These are phyloP conservation scores for Zygnema circumcarinatum DNA, from an alignment of 139 green algal genomes.

Conservation along the genomic window DNA sequence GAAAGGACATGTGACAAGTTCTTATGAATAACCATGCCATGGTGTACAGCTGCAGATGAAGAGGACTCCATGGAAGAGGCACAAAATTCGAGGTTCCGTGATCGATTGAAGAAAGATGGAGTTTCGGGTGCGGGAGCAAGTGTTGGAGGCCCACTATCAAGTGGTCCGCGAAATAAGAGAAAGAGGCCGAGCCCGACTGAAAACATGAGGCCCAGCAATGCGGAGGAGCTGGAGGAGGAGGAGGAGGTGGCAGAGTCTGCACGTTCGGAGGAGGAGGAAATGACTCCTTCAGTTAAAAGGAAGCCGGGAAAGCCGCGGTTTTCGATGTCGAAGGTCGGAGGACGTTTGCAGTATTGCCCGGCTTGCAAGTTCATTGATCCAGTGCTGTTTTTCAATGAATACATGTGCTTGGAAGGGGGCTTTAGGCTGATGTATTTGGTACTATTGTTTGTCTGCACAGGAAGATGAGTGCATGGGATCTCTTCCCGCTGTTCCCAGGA, in stretches of 20 bases:
- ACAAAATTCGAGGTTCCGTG: background rate
- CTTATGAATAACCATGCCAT: no score
- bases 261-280: background rate
- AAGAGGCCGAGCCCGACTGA: background rate
- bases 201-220: background rate
- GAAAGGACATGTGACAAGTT: no score
- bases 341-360: no score
- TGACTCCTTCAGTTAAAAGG: background rate
- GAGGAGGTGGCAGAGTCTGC: background rate
- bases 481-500: background rate
- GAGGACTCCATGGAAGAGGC: background rate
- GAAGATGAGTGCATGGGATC: background rate
- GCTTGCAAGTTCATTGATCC: no score
- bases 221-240: background rate
- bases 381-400: no score
- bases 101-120: background rate
- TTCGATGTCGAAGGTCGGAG: background rate
- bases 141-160: background rate
- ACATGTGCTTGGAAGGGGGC: no score
- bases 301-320: background rate
- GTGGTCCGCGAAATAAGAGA: background rate
- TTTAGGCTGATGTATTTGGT: no score
- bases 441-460: background rate
- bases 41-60: background rate
- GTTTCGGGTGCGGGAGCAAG: background rate